Percentiles rank a stretch among this genome's conserved stretches.
These are phyloP conservation scores for Diospyros kaki DNA, from an alignment of 148 eudicot genomes.

Conservation along the genomic window DNA sequence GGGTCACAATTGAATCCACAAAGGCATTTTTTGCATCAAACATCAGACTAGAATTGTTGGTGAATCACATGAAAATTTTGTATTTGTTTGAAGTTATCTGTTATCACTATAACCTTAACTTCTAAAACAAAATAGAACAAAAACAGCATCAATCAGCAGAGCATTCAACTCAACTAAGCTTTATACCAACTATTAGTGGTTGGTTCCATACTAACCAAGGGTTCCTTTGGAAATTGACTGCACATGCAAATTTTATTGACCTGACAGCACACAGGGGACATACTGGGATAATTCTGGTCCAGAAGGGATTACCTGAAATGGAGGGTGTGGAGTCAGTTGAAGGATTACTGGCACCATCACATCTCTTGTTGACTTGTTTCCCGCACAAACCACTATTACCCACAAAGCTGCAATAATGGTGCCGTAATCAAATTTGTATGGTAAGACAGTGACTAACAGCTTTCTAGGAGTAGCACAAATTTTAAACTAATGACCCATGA, in stretches of 20 bases:
- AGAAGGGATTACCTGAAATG: slow-evolving; percentile 41
- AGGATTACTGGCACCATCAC: slow-evolving; percentile 49
- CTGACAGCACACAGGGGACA: background rate
- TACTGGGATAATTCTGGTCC: background rate
- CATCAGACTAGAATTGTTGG: too few species aligned
- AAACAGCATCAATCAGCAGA: too few species aligned
- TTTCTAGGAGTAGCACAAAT: background rate
- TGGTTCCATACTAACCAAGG: background rate
- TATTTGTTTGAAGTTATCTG: too few species aligned
- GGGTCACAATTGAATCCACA: too few species aligned
- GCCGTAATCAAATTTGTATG: background rate
- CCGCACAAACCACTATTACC: slow-evolving; percentile 90
- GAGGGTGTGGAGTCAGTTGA: slow-evolving; percentile 34
- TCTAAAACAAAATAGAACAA: too few species aligned
- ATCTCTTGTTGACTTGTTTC: slow-evolving; percentile 48
- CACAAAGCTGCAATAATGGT: slow-evolving; percentile 49
- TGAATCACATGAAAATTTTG: too few species aligned
- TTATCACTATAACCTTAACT: too few species aligned
- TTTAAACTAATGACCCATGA: background rate
- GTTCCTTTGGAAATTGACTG: background rate
- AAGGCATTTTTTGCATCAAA: too few species aligned
- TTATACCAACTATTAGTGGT: too few species aligned
- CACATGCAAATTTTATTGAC: background rate
- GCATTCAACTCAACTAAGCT: too few species aligned
- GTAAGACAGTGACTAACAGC: background rate